Conservation (phyloP, 1,284 basidiomycete genomes). For the Ustilago esculenta region DNA sequence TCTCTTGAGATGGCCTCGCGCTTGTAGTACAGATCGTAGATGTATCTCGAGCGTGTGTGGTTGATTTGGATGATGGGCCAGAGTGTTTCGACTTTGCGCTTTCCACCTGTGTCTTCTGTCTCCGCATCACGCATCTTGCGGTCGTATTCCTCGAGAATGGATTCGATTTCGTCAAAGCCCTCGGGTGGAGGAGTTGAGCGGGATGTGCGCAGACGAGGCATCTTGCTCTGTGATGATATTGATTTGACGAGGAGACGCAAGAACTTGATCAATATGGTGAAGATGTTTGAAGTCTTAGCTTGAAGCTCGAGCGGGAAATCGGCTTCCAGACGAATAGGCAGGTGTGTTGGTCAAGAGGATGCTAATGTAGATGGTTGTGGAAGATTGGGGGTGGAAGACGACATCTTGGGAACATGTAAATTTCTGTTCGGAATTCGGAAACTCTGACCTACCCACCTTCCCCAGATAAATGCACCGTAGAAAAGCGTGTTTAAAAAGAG, state of each 20-base stretch:
- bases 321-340: too few relatives aligned
- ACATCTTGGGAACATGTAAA: background rate
- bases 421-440: slow-evolving; percentile 20
- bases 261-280: too few relatives aligned
- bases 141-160: slow-evolving; percentile 65
- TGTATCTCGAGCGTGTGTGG: slow-evolving; percentile 86
- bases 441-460: too few relatives aligned
- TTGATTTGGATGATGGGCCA: slow-evolving; percentile 99
- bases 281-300: too few relatives aligned
- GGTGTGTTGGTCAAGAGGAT: too few relatives aligned
- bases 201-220: slow-evolving; percentile 95
- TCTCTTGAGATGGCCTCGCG: slow-evolving; percentile 92
- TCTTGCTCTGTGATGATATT: slow-evolving; percentile 68
- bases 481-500: slow-evolving; percentile 4
- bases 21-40: slow-evolving; percentile 99
- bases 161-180: slow-evolving; percentile 94
- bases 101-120: slow-evolving; percentile 96
- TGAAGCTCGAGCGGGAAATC: too few relatives aligned
- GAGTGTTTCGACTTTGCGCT: slow-evolving; percentile 93
- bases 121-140: slow-evolving; percentile 71
- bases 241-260: too few relatives aligned
- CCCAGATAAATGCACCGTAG: slow-evolving; percentile 1
- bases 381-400: background rate
- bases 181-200: slow-evolving; percentile 95
- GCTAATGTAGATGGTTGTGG: background rate